phyloP scores from a whole-genome alignment of 163 green algal species.

The Scenedesmus sp. region DNA sequence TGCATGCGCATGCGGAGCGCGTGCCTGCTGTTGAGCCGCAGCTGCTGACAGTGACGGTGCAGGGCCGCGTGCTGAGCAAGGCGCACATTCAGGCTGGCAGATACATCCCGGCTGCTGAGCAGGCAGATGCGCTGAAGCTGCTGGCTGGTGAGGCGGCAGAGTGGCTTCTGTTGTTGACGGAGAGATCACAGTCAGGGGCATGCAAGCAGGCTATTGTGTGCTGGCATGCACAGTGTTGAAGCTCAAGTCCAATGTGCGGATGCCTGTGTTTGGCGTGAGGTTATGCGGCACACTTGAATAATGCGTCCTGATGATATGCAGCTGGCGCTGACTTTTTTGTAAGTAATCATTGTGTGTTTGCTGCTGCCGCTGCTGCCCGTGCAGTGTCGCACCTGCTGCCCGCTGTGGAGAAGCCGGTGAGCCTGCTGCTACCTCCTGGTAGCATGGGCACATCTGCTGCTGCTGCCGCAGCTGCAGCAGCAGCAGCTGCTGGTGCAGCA shows the following conservation, averaged over 20 bases:
- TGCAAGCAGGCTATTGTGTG: not conserved
- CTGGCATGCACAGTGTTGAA: not conserved
- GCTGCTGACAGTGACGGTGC: conserved; percentile 55
- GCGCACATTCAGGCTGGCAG: conserved; percentile 57
- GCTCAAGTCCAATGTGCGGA: not conserved
- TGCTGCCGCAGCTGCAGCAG: conserved; percentile 1
- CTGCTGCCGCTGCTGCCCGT: not conserved
- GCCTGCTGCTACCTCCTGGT: conserved; percentile 30
- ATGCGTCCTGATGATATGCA: too few relatives aligned
- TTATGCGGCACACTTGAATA: too few relatives aligned
- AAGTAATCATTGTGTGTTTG: not conserved
- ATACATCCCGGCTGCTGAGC: conserved; percentile 58
- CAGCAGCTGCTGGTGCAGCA: not conserved
- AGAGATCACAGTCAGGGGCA: not conserved
- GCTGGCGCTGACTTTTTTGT: too few relatives aligned
- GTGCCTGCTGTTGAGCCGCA: not conserved
- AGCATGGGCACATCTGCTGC: conserved; percentile 35
- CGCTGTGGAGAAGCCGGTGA: not conserved
- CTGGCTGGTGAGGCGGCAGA: conserved; percentile 45
- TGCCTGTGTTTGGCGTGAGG: not conserved
- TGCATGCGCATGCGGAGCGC: not conserved
- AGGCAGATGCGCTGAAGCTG: conserved; percentile 36
- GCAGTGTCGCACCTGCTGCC: conserved; percentile 1
- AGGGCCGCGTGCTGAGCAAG: conserved; percentile 59
- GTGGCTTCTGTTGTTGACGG: conserved; percentile 38